These are phyloP conservation scores for Metschnikowia anglica DNA, from an alignment of 805 yeast species.

Conservation along the genomic window DNA sequence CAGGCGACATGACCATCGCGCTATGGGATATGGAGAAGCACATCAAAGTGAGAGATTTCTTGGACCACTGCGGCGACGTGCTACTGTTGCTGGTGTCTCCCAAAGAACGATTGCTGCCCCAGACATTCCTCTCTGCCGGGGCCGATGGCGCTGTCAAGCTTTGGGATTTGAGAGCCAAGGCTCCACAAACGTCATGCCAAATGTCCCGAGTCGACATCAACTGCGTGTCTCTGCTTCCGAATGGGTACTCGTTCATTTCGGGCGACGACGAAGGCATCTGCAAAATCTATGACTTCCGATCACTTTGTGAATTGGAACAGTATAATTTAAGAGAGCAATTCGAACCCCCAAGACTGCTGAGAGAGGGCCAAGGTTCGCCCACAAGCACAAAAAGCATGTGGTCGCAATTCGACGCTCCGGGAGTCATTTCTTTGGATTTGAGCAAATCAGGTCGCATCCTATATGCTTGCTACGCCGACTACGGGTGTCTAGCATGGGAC, in stretches of 20 bases:
- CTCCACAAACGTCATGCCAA: conserved; percentile 49
- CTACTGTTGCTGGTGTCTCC: conserved; percentile 40
- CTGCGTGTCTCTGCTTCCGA: conserved; percentile 59
- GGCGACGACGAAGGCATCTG: conserved; percentile 81
- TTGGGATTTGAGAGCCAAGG: conserved; percentile 55
- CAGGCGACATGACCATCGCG: conserved; percentile 80
- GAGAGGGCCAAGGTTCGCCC: conserved; percentile 11
- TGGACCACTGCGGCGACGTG: conserved; percentile 74
- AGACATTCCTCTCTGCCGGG: conserved; percentile 56
- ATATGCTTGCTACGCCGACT: conserved; percentile 74
- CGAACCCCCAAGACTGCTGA: conserved; percentile 12
- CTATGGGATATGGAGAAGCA: conserved; percentile 78
- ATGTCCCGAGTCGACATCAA: conserved; percentile 67
- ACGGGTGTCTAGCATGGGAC: conserved; percentile 79
- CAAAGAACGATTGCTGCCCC: conserved; percentile 12
- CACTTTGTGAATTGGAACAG: conserved; percentile 64
- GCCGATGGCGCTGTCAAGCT: conserved; percentile 66
- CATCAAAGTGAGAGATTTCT: conserved; percentile 49
- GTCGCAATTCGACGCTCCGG: conserved; percentile 54
- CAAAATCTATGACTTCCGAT: conserved; percentile 69
- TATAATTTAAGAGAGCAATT: conserved; percentile 37
- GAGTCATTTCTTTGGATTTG: conserved; percentile 70
- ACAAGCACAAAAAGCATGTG: conserved; percentile 13
- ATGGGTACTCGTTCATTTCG: conserved; percentile 64
- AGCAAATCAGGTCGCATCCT: conserved; percentile 72